phyloP scores from a whole-genome alignment of 257 asterid genomes.

The Jacaranda mimosifolia region DNA sequence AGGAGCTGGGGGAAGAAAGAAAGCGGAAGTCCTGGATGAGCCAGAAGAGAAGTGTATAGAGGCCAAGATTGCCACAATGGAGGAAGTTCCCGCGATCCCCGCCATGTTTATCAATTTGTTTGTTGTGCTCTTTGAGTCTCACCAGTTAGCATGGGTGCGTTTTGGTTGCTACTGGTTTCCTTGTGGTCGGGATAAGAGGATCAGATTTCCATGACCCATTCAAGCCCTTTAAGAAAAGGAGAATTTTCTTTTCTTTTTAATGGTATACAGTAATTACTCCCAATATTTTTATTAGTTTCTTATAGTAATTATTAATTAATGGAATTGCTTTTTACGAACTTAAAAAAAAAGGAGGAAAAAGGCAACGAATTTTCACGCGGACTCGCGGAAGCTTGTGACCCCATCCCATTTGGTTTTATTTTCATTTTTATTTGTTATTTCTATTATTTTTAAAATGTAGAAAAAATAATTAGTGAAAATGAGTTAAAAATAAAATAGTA shows the following conservation, averaged over 20 bases:
- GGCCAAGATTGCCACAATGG: constrained; percentile 56
- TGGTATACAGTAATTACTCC: not conserved
- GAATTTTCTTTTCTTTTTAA: not conserved
- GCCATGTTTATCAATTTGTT: constrained; percentile 51
- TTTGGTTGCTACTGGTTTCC: constrained; percentile 28
- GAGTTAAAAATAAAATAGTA: no score
- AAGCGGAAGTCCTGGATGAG: constrained; percentile 45
- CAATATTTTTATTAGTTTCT: not conserved
- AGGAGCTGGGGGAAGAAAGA: constrained; percentile 44
- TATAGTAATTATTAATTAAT: no score
- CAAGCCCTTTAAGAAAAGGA: not conserved
- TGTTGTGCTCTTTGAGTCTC: constrained; percentile 13
- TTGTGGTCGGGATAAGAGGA: constrained; percentile 68
- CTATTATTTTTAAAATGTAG: no score
- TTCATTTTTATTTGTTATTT: no score
- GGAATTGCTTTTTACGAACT: no score
- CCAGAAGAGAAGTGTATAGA: constrained; percentile 51
- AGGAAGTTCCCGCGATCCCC: constrained; percentile 58
- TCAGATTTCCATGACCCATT: constrained; percentile 56
- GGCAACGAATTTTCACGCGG: no score
- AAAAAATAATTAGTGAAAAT: no score
- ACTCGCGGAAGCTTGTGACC: no score
- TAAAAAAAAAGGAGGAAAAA: no score
- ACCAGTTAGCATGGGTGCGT: constrained; percentile 26
- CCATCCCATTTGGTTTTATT: no score